phyloP scores from a whole-genome alignment of 192 early-diverging fungal species.

The Allomyces arbusculus region DNA sequence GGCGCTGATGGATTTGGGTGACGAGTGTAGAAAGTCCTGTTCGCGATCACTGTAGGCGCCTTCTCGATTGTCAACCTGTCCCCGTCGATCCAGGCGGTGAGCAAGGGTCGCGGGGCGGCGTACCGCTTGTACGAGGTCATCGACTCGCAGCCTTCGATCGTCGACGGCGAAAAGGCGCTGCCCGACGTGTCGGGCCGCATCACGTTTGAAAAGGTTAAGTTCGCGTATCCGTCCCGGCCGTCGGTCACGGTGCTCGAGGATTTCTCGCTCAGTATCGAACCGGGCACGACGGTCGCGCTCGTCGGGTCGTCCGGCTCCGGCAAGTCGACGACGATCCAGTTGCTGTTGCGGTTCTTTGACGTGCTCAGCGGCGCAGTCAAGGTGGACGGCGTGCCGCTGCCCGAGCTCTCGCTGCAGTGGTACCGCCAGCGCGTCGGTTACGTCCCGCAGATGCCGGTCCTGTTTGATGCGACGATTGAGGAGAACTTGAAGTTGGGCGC shows the following conservation, averaged over 20 bases:
- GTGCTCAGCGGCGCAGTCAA: slow-evolving; percentile 22
- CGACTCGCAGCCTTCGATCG: slow-evolving; percentile 59
- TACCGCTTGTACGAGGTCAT: slow-evolving; percentile 57
- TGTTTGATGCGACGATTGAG: slow-evolving; percentile 58
- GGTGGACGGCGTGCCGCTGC: slow-evolving; percentile 56
- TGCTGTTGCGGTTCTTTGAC: slow-evolving; percentile 38
- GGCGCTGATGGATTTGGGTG: slow-evolving; percentile 25
- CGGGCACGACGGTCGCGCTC: slow-evolving; percentile 52
- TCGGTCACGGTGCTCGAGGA: slow-evolving; percentile 59
- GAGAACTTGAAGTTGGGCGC: slow-evolving; percentile 65
- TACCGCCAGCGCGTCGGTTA: slow-evolving; percentile 71
- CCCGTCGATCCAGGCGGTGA: slow-evolving; percentile 50
- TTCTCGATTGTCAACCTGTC: slow-evolving; percentile 41
- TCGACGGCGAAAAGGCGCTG: slow-evolving; percentile 12
- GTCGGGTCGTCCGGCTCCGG: slow-evolving; percentile 53
- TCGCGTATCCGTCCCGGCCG: slow-evolving; percentile 64
- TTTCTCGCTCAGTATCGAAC: slow-evolving; percentile 40
- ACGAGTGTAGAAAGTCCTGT: slow-evolving; percentile 44
- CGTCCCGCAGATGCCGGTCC: slow-evolving; percentile 76
- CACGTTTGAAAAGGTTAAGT: slow-evolving; percentile 55
- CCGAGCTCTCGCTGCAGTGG: slow-evolving; percentile 56
- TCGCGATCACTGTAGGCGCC: slow-evolving; percentile 66
- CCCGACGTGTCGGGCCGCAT: slow-evolving; percentile 39
- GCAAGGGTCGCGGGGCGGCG: slow-evolving; percentile 64
- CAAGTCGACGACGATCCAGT: slow-evolving; percentile 42